phyloP scores from a whole-genome alignment of 768 basidiomycete genomes.

The Cystofilobasidium ferigula region DNA sequence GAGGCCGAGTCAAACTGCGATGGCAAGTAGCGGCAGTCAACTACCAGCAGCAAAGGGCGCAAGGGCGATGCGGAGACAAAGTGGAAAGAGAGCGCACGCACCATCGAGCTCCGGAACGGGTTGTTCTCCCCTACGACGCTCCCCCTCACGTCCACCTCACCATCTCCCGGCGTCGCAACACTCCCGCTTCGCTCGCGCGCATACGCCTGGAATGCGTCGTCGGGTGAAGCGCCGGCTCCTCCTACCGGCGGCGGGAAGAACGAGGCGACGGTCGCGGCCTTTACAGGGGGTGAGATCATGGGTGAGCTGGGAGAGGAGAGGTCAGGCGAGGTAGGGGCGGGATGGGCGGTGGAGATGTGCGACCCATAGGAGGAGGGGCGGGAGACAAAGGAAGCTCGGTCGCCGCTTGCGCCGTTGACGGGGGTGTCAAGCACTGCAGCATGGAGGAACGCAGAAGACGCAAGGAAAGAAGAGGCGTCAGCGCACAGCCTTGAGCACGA shows the following conservation, averaged over 20 bases:
- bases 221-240: background rate
- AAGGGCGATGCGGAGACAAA: too few species aligned
- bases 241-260: background rate
- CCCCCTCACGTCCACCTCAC: background rate
- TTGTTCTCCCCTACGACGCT: slow-evolving; percentile 17
- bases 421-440: background rate
- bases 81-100: too few species aligned
- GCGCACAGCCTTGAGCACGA: background rate
- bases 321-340: slow-evolving; percentile 1
- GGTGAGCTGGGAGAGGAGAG: background rate
- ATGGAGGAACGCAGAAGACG: background rate
- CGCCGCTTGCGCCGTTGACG: background rate
- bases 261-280: slow-evolving; percentile 1
- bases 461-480: background rate
- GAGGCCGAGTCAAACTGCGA: too few species aligned
- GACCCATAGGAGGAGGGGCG: slow-evolving; percentile 2
- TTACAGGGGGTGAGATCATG: too few species aligned
- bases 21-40: too few species aligned
- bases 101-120: slow-evolving; percentile 22
- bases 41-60: too few species aligned
- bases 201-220: slow-evolving; percentile 17
- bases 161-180: background rate
- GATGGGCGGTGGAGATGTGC: background rate
- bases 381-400: slow-evolving; percentile 1
- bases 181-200: slow-evolving; percentile 1